A percentile compares a stretch with the other conserved stretches of the same genome.
Evolutionary conservation across 352 stramenopile genomes (phyloP).

Genomic region (Chrysophaeum taylorii): DNA sequence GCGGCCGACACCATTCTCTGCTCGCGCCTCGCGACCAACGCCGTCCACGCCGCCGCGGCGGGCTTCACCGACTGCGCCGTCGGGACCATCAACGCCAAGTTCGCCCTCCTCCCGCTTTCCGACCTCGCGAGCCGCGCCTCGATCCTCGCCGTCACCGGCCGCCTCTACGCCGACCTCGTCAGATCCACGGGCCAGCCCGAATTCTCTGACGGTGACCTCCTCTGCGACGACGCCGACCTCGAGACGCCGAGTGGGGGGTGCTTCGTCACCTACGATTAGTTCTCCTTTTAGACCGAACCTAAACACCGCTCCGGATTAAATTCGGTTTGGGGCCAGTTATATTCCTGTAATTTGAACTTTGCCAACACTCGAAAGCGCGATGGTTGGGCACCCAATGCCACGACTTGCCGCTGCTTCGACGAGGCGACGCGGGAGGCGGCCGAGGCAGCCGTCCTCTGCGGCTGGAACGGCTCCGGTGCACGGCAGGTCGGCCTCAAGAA

Average conservation of each 20-base stretch:
- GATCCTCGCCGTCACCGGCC: constrained; percentile 13
- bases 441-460: no score
- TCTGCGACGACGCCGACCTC: background rate
- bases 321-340: no score
- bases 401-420: no score
- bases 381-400: no score
- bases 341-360: no score
- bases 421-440: no score
- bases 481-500: no score
- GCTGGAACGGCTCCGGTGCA: no score
- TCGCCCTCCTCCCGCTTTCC: constrained; percentile 54
- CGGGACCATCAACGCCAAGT: constrained; percentile 76
- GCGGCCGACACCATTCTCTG: constrained; percentile 84
- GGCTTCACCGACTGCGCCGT: constrained; percentile 83
- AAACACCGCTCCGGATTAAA: no score
- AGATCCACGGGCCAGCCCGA: background rate
- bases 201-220: background rate
- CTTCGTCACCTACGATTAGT: constrained; percentile 13
- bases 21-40: constrained; percentile 85
- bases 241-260: constrained; percentile 4
- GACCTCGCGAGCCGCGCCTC: constrained; percentile 22
- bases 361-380: no score
- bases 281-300: no score
- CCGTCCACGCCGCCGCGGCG: constrained; percentile 84
- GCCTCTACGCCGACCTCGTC: background rate